Conservation (phyloP, 345 rosid species). For the Lepidium africanum region DNA sequence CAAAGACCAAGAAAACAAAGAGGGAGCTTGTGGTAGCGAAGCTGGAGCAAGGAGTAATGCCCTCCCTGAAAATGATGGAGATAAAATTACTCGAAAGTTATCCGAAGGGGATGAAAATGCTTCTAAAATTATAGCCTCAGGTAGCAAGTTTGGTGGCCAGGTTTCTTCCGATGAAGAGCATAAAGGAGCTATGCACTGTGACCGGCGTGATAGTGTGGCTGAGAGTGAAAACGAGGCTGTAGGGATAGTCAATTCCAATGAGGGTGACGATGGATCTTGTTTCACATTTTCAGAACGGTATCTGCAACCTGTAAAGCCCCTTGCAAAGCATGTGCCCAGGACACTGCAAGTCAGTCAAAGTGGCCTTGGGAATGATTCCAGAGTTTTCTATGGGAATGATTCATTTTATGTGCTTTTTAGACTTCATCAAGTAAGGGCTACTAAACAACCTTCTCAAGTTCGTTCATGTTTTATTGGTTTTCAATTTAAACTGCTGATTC, state of each 20-base stretch:
- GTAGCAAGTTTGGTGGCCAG: slow-evolving; percentile 68
- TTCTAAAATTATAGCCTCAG: slow-evolving; percentile 63
- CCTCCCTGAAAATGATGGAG: slow-evolving; percentile 68
- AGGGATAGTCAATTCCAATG: slow-evolving; percentile 52
- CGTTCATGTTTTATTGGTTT: neutral
- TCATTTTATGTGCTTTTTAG: slow-evolving; percentile 89
- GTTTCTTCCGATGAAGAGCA: slow-evolving; percentile 80
- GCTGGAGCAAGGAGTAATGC: slow-evolving; percentile 60
- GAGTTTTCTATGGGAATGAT: slow-evolving; percentile 90
- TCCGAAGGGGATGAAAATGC: slow-evolving; percentile 69
- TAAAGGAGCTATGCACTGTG: slow-evolving; percentile 45
- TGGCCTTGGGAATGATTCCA: slow-evolving; percentile 43
- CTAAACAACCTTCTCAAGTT: neutral
- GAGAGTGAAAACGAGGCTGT: slow-evolving; percentile 95
- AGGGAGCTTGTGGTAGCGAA: slow-evolving; percentile 41
- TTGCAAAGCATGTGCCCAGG: slow-evolving; percentile 66
- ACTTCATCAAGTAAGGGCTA: slow-evolving; percentile 82
- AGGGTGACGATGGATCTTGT: slow-evolving; percentile 58
- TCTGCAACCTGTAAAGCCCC: slow-evolving; percentile 73
- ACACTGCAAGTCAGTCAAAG: slow-evolving; percentile 41
- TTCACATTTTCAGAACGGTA: slow-evolving; percentile 68
- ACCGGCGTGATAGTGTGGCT: slow-evolving; percentile 50
- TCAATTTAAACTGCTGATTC: neutral
- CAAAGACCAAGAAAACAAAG: slow-evolving; percentile 39
- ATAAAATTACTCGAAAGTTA: slow-evolving; percentile 57